phyloP scores from a whole-genome alignment of 2,329 filamentous ascomycete genomes.

The Cercospora sesami region DNA sequence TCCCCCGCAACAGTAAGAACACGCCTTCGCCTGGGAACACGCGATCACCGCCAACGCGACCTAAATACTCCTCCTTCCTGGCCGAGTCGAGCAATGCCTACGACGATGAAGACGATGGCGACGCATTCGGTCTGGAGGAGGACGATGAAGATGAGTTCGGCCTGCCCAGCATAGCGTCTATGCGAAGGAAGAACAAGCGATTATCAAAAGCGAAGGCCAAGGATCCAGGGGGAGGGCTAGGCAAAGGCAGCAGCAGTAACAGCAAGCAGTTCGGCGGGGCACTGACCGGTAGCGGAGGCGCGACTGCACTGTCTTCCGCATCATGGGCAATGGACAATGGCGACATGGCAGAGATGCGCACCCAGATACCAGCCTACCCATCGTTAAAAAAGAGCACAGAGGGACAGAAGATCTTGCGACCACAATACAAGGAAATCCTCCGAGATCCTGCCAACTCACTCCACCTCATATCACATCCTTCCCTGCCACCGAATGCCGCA shows the following conservation, averaged over 20 bases:
- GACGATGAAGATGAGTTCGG: constrained; percentile 89
- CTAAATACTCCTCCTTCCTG: constrained; percentile 77
- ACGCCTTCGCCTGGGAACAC: constrained; percentile 57
- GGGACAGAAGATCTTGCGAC: constrained; percentile 83
- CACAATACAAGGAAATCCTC: constrained; percentile 96
- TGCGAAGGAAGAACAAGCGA: constrained; percentile 69
- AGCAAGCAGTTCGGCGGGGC: constrained; percentile 24
- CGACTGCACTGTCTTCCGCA: constrained; percentile 36
- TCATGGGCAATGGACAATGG: constrained; percentile 72
- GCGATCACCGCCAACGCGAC: constrained; percentile 59
- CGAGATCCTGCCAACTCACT: constrained; percentile 84
- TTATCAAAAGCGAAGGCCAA: constrained; percentile 47
- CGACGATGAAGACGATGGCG: constrained; percentile 67
- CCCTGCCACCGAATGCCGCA: constrained; percentile 69
- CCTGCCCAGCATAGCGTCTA: constrained; percentile 85
- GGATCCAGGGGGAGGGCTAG: constrained; percentile 43
- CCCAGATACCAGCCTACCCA: constrained; percentile 72
- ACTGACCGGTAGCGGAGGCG: constrained; percentile 13
- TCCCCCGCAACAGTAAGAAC: constrained; percentile 58
- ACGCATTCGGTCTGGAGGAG: constrained; percentile 77
- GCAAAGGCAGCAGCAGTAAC: constrained; percentile 18
- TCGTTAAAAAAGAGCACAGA: constrained; percentile 78
- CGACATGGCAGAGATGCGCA: constrained; percentile 90
- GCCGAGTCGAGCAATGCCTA: constrained; percentile 81
- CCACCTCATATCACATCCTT: constrained; percentile 86